Conservation (phyloP, 2,329 filamentous ascomycete species). For the Ceratocystis cacaofunesta region DNA sequence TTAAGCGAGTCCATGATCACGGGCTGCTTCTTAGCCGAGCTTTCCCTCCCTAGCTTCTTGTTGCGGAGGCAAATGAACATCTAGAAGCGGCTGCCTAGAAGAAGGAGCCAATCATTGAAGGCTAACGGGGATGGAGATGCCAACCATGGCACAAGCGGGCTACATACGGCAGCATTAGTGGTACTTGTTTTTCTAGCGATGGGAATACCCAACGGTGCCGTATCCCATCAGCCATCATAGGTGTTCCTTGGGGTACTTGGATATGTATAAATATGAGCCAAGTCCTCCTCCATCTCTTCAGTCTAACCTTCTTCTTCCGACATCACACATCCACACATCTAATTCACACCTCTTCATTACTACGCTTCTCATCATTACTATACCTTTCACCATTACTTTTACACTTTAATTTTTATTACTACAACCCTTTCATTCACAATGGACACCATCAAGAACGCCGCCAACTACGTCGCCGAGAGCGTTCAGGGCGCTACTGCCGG, state of each 20-base stretch:
- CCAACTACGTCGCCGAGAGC: conserved; percentile 55
- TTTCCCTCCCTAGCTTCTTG: neutral
- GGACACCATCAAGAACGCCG: conserved; percentile 43
- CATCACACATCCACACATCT: neutral
- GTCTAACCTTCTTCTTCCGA: neutral
- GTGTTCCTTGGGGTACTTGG: neutral
- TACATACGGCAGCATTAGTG: neutral
- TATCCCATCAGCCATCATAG: neutral
- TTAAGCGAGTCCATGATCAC: neutral
- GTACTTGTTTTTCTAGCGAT: neutral
- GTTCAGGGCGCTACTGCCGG: conserved; percentile 42
- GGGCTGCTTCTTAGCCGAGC: neutral
- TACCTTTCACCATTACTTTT: conserved; percentile 18
- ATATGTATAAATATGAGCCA: conserved; percentile 4
- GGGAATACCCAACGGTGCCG: neutral
- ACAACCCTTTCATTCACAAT: conserved; percentile 27
- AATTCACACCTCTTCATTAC: neutral
- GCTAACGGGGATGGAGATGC: neutral
- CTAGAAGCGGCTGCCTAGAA: neutral
- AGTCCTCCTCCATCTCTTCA: neutral
- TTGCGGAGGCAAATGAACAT: neutral
- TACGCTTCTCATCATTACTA: neutral
- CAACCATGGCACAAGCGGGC: too few relatives aligned
- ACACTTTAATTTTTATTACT: conserved; percentile 18
- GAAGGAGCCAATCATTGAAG: neutral